Conservation (phyloP, 2,329 filamentous ascomycete genomes). For the Calycina herbarum region DNA sequence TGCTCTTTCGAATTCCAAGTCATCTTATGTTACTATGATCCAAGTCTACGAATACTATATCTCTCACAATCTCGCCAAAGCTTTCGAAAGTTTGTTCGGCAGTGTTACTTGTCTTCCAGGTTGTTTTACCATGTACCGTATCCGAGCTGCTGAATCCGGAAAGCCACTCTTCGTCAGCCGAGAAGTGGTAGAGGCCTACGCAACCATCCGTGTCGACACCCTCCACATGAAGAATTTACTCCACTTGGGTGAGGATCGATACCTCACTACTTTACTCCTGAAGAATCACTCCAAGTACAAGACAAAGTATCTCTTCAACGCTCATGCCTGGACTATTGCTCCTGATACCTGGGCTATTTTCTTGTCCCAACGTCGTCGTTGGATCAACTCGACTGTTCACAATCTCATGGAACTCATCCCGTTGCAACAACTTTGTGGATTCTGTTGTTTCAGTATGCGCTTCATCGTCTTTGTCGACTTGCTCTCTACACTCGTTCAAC, state of each 20-base stretch:
- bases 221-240: conserved; percentile 98
- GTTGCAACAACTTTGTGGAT: conserved; percentile 90
- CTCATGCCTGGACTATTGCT: conserved; percentile 95
- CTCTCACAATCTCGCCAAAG: conserved; percentile 94
- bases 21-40: conserved; percentile 96
- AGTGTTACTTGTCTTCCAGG: conserved; percentile 96
- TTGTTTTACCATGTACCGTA: conserved; percentile 99
- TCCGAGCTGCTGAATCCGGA: conserved; percentile 88
- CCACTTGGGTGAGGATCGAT: conserved; percentile 96
- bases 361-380: conserved; percentile 95
- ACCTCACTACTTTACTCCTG: conserved; percentile 88
- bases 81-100: conserved; percentile 95
- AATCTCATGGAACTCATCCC: conserved; percentile 96
- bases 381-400: conserved; percentile 99
- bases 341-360: conserved; percentile 94
- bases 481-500: conserved; percentile 87
- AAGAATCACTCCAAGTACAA: conserved; percentile 94
- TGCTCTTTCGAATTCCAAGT: conserved; percentile 86
- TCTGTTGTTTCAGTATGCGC: conserved; percentile 99
- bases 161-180: conserved; percentile 96
- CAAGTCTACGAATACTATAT: conserved; percentile 99
- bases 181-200: conserved; percentile 84
- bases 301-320: conserved; percentile 93
- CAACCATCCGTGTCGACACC: conserved; percentile 93
- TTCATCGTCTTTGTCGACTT: conserved; percentile 96